Base-by-base conservation (phyloP, 1,139 yeast genomes). In the Saccharomycopsis phalli region DNA sequence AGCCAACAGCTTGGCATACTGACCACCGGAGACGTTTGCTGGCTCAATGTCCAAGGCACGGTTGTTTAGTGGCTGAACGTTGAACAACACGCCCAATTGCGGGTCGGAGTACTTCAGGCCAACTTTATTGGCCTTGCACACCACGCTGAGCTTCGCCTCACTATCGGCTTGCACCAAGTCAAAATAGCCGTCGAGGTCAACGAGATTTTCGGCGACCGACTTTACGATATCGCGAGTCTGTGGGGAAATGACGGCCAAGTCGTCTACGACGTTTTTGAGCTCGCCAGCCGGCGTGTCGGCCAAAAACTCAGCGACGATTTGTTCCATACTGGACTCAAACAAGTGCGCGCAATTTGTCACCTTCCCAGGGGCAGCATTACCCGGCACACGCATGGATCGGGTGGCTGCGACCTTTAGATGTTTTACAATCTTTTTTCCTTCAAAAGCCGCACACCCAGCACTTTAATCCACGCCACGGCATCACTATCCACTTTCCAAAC, bases 31-130 rank as follows among this genome's bases (percentile, higher is more conserved):
- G 3, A 17, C 17, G 22, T 18, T 34, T 4, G 32, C 51, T 7
- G 39, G 37, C 26, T 44, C 82, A 29, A 76, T 54, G 49, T 76
- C 81, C 34, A 72, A 61, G 14, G 72, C 56, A 35, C 58, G 60
- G 7, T 43, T 47, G 21, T 40, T 44, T 25, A 31, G 26, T 33
- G 34, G 36, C 53, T 49, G 10, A 6, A 36, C 42, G 29, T 34
- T 25, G 38, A 41, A 41, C 14, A 23, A 34, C 42, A 43, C 39
- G 14, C 43, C 37, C 21, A 37, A 31, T 17, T 31, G 45, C 28
- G 36, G 29, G 26, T 38, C 41, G 30, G 44, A 37, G 29, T 37
- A 36, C 19, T 42, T 32, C 14, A 38, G n/a, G 5, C 40, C 45
- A 20, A 32, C 53, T 20, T 29, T 14, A 27, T 38, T 41, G 20